Base-by-base conservation (phyloP, 2,329 filamentous ascomycete species). In the Tolypocladium ophioglossoides region DNA sequence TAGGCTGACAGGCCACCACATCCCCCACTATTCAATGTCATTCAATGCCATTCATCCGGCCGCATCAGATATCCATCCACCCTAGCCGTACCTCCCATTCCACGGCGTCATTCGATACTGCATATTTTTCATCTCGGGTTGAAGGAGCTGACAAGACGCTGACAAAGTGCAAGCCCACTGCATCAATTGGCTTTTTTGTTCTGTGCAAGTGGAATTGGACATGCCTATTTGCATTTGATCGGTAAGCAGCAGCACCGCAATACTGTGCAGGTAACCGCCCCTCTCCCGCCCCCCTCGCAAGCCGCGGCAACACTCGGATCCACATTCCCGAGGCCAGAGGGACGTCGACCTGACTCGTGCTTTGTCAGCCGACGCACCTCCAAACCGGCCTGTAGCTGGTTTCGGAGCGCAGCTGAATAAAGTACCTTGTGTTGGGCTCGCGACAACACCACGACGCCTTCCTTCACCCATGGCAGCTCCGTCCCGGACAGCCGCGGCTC, bases 401-500 rank as follows among this genome's bases (percentile, higher is more conserved):
- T 20, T 32, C n/a, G 27, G 44, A 47, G 35, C 27, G 27, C 27
- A 6, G 27, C 6, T 27, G 6, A 30, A n/a, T 4, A n/a, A n/a
- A 6, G 3, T 8, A 30, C 41, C 3, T 6, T 27, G 6, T 6
- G 24, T n/a, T 24, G 10, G 41, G 24, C 22, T n/a, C 9, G n/a
- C 52, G 46, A 20, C 22, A 22, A 18, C 39, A 24, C 35, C 52
- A 34, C 37, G 4, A 6, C 30, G 30, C 27, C 51, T 47, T 35
- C 27, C 35, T 50, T 48, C 53, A 50, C 52, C 16, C 46, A 58
- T 59, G 56, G 56, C 57, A 37, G 54, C 56, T 14, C 56, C 54
- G 50, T 53, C 57, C 46, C 53, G 54, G 40, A 52, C 57, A 24
- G 52, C 46, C 40, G 39, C 51, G 18, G 51, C 32, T 30, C 22